phyloP scores from a whole-genome alignment of 1,284 basidiomycete species.

The Macrocybe sp. region DNA sequence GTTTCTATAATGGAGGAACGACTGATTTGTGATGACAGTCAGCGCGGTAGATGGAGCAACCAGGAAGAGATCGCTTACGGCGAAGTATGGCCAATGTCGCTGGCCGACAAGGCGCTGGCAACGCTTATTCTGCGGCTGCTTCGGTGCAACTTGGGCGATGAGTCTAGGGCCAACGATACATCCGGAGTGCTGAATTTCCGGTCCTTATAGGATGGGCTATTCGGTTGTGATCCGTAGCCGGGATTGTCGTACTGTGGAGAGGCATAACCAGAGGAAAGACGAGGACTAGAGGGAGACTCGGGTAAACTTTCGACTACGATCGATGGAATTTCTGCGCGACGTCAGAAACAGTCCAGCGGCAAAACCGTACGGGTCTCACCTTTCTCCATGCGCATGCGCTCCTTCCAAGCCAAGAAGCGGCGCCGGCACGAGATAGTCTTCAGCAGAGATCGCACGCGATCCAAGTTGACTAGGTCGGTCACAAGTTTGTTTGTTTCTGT shows the following conservation, averaged over 20 bases:
- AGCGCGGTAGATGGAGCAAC: neutral
- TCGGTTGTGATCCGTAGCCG: constrained; percentile 28
- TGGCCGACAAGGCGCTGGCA: constrained; percentile 53
- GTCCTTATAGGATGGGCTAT: too few species aligned
- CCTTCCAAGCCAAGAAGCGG: constrained; percentile 51
- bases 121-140: constrained; percentile 52
- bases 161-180: constrained; percentile 41
- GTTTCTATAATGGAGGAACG: constrained; percentile 45
- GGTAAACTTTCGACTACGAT: constrained; percentile 60
- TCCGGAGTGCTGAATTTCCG: constrained; percentile 37
- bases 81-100: constrained; percentile 19
- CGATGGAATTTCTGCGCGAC: constrained; percentile 51
- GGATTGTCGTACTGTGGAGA: constrained; percentile 35
- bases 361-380: constrained; percentile 18
- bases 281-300: constrained; percentile 42
- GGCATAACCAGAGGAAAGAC: constrained; percentile 46
- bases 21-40: constrained; percentile 22
- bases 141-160: constrained; percentile 44
- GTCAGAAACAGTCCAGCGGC: constrained; percentile 1
- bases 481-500: constrained; percentile 78
- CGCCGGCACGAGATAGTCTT: constrained; percentile 72
- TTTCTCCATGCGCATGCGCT: constrained; percentile 27
- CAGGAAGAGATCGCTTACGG: neutral
- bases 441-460: constrained; percentile 77
- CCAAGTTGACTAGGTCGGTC: constrained; percentile 77